Percentiles rank a stretch among this genome's conserved stretches.
phyloP scores from a whole-genome alignment of 805 yeast species.

The Komagataella pseudopastoris region DNA sequence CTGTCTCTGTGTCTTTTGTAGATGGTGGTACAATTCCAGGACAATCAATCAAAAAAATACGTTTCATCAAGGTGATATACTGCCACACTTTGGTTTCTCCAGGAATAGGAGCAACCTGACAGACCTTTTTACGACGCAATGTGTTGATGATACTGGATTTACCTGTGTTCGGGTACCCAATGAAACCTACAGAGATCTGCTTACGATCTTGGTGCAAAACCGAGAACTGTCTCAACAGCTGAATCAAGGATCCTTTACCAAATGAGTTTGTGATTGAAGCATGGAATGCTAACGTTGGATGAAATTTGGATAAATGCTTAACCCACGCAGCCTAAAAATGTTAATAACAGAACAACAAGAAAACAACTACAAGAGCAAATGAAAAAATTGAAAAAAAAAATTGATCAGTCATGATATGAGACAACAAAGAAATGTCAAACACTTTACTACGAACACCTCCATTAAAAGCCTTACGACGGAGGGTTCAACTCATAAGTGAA shows the following conservation, averaged over 20 bases:
- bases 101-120: slow-evolving; percentile 95
- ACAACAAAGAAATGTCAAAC: slow-evolving; percentile 40
- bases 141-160: slow-evolving; percentile 94
- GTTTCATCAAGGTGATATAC: slow-evolving; percentile 92
- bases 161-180: slow-evolving; percentile 98
- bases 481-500: slow-evolving; percentile 71
- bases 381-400: not conserved
- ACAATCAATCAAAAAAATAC: slow-evolving; percentile 90
- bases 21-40: slow-evolving; percentile 99
- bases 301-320: slow-evolving; percentile 78
- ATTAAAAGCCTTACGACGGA: slow-evolving; percentile 14
- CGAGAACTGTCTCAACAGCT: slow-evolving; percentile 85
- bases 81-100: slow-evolving; percentile 99
- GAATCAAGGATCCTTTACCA: slow-evolving; percentile 94
- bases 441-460: slow-evolving; percentile 77
- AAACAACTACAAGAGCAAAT: slow-evolving; percentile 4
- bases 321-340: slow-evolving; percentile 93
- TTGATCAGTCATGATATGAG: not conserved
- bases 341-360: slow-evolving; percentile 2
- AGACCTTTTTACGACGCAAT: slow-evolving; percentile 85
- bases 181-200: slow-evolving; percentile 93
- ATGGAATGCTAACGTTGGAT: slow-evolving; percentile 94
- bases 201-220: slow-evolving; percentile 83
- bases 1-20: slow-evolving; percentile 77
- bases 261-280: slow-evolving; percentile 95